These are phyloP conservation scores for Ganoderma lucidum DNA, from an alignment of 1,284 basidiomycete genomes.

Conservation along the genomic window DNA sequence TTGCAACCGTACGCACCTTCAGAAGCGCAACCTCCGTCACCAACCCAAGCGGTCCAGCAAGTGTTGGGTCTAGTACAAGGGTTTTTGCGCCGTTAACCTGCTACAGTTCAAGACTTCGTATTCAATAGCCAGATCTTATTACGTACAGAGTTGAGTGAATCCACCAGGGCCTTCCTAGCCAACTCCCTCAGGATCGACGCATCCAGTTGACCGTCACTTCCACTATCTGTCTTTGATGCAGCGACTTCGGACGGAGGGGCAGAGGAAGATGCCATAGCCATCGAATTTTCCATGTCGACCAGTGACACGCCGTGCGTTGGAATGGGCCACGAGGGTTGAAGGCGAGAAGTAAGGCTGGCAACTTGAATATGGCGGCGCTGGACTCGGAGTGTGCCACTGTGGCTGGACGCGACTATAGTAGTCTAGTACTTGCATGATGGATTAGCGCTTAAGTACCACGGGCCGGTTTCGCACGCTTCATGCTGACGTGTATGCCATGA, in stretches of 20 bases:
- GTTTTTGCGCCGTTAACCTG: slow-evolving; percentile 96
- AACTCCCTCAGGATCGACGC: slow-evolving; percentile 78
- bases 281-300: neutral
- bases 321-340: neutral
- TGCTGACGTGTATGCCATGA: neutral
- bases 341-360: neutral
- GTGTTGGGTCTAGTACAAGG: slow-evolving; percentile 87
- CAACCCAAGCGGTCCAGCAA: slow-evolving; percentile 93
- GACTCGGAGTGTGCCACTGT: neutral
- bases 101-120: neutral
- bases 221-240: slow-evolving; percentile 34
- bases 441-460: neutral
- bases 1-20: slow-evolving; percentile 67
- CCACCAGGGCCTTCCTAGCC: slow-evolving; percentile 78
- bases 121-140: slow-evolving; percentile 34
- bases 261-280: slow-evolving; percentile 38
- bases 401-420: neutral
- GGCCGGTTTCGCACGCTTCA: neutral
- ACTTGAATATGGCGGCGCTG: no score
- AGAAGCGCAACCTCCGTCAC: slow-evolving; percentile 92
- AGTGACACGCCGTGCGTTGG: neutral
- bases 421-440: no score
- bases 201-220: slow-evolving; percentile 61
- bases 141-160: slow-evolving; percentile 81
- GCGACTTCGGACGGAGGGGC: slow-evolving; percentile 38